Percentiles rank a stretch among this genome's conserved stretches.
These are phyloP conservation scores for Boletus pseudopeckii DNA, from an alignment of 768 basidiomycete genomes.

Conservation along the genomic window DNA sequence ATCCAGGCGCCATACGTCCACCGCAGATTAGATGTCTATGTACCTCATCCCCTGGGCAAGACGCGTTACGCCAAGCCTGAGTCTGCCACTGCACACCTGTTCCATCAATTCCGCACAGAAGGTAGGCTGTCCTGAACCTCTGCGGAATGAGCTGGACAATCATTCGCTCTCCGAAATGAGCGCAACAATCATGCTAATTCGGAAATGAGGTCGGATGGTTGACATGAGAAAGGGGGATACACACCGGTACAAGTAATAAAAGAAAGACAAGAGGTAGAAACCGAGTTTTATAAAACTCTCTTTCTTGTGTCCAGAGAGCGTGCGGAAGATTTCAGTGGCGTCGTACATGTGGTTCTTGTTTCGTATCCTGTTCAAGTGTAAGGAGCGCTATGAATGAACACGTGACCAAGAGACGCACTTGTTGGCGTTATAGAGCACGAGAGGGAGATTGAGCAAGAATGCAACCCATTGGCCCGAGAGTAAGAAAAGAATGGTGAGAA, in stretches of 20 bases:
- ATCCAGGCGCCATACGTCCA: constrained; percentile 8
- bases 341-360: constrained; percentile 98
- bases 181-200: constrained; percentile 76
- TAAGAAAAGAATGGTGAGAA: constrained; percentile 89
- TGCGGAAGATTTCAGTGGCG: constrained; percentile 98
- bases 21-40: constrained; percentile 19
- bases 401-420: constrained; percentile 57
- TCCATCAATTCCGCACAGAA: not conserved
- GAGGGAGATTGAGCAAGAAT: constrained; percentile 84
- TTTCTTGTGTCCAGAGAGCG: constrained; percentile 90
- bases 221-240: constrained; percentile 27
- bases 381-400: not conserved
- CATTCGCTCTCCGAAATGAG: constrained; percentile 78
- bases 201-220: not conserved
- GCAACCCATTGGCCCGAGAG: constrained; percentile 93
- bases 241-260: constrained; percentile 88
- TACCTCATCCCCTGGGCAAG: constrained; percentile 8
- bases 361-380: constrained; percentile 59
- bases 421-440: constrained; percentile 88
- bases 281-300: constrained; percentile 95
- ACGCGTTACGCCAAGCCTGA: constrained; percentile 2
- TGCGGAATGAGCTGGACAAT: constrained; percentile 1
- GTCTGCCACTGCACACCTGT: not conserved
- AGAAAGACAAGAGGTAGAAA: constrained; percentile 88
- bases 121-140: not conserved